A percentile compares a stretch with the other conserved stretches of the same genome.
These are phyloP conservation scores for Plicaturopsis crispa DNA, from an alignment of 768 basidiomycete genomes.

Conservation along the genomic window DNA sequence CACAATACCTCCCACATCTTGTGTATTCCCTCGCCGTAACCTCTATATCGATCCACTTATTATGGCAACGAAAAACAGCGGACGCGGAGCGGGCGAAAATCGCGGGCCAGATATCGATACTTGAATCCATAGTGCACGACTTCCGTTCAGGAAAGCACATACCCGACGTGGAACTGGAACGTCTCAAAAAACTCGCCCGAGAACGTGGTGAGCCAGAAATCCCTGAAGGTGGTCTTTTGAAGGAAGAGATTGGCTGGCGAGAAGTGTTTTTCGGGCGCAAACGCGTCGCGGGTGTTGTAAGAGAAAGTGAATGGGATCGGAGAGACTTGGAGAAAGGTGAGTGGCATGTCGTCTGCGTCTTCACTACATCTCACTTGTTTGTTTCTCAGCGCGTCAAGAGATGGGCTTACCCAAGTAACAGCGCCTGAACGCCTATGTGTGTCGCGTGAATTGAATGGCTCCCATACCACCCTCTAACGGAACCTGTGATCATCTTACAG, in stretches of 20 bases:
- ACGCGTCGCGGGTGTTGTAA: conserved; percentile 11
- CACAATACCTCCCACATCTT: conserved; percentile 53
- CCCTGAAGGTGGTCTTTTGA: conserved; percentile 5
- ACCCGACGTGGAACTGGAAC: conserved; percentile 42
- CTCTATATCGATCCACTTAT: conserved; percentile 61
- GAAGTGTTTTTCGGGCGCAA: conserved; percentile 42
- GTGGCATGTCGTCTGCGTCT: conserved; percentile 8
- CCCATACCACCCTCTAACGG: too few relatives aligned
- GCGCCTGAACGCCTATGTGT: too few relatives aligned
- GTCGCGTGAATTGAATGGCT: too few relatives aligned
- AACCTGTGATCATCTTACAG: too few relatives aligned
- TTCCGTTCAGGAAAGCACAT: conserved; percentile 39
- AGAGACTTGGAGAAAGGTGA: conserved; percentile 31
- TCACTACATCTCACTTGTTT: not conserved
- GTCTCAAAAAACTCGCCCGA: conserved; percentile 47
- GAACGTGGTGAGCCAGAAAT: conserved; percentile 16
- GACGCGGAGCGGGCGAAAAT: conserved; percentile 48
- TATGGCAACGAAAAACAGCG: conserved; percentile 40
- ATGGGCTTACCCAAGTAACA: too few relatives aligned
- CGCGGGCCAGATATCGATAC: conserved; percentile 53
- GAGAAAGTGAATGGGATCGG: conserved; percentile 30
- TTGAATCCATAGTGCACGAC: conserved; percentile 49
- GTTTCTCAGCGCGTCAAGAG: too few relatives aligned
- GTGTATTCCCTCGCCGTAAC: conserved; percentile 59
- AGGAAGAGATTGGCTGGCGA: conserved; percentile 34